Base-by-base conservation (phyloP, 2,329 filamentous ascomycete species). In the Exophiala alcalophila region DNA sequence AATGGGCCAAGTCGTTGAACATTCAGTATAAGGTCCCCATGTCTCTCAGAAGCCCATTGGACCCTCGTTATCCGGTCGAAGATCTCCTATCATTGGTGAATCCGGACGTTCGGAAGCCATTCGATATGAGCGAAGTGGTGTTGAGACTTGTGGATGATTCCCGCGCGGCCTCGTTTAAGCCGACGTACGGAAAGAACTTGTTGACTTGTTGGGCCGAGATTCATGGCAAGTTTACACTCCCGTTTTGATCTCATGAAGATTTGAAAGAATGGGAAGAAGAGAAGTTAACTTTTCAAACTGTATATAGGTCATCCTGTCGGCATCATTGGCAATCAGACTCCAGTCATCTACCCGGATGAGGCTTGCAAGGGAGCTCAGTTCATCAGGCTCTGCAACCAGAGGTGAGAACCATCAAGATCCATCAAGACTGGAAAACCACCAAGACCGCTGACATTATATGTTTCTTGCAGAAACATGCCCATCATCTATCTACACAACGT, bases 401-500 rank as follows among this genome's bases (percentile, higher is more conserved):
- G 64, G n/a, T n/a, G n/a, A n/a, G n/a, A n/a, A n/a, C n/a, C n/a
- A n/a, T n/a, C n/a, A n/a, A n/a, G n/a, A n/a, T n/a, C n/a, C n/a
- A n/a, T n/a, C n/a, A n/a, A n/a, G n/a, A n/a, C n/a, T n/a, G n/a
- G n/a, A n/a, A n/a, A n/a, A n/a, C n/a, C n/a, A n/a, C n/a, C n/a
- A n/a, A n/a, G n/a, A n/a, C n/a, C n/a, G n/a, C n/a, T n/a, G n/a
- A n/a, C n/a, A n/a, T n/a, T n/a, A n/a, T n/a, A n/a, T n/a, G n/a
- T n/a, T n/a, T n/a, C n/a, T n/a, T n/a, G n/a, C n/a, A n/a, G n/a
- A 62, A 59, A 59, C 15, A 62, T 51, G 0, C 67, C 68, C 0
- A 68, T 71, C 11, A 55, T 71, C 4, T 72, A 69, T 55, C 52
- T 72, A 0, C 68, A 71, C 51, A 72, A 71, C 30, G 67, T 71